These are phyloP conservation scores for Fusarium camptoceras DNA, from an alignment of 2,329 filamentous ascomycete species.

Conservation along the genomic window DNA sequence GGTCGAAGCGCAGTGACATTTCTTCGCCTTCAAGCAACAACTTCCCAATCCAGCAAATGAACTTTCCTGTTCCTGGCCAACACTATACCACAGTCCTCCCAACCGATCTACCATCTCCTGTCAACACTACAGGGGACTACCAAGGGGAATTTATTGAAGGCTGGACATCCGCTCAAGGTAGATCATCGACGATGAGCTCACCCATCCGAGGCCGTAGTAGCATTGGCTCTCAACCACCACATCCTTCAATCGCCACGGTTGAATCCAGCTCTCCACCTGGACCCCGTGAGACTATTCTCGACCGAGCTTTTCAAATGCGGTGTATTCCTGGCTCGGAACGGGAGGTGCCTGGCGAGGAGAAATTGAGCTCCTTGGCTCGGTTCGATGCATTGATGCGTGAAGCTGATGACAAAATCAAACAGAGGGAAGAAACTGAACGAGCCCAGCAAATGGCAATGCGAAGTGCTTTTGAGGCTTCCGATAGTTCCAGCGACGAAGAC, in stretches of 20 bases:
- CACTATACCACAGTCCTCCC: conserved; percentile 65
- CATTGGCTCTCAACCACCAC: conserved; percentile 62
- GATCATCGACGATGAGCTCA: conserved; percentile 68
- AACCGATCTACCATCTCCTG: conserved; percentile 67
- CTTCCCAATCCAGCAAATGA: conserved; percentile 54
- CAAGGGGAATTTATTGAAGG: conserved; percentile 69
- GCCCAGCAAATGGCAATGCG: conserved; percentile 53
- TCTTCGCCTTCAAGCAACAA: conserved; percentile 68
- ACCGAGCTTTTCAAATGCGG: conserved; percentile 72
- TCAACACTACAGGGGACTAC: conserved; percentile 65
- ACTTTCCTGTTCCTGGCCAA: conserved; percentile 56
- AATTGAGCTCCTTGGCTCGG: conserved; percentile 71
- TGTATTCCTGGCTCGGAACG: conserved; percentile 71
- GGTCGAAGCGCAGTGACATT: conserved; percentile 71
- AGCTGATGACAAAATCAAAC: conserved; percentile 63
- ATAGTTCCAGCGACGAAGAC: conserved; percentile 57
- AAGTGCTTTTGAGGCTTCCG: conserved; percentile 65
- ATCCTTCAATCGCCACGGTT: conserved; percentile 52
- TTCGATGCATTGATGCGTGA: conserved; percentile 76
- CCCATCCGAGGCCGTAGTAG: conserved; percentile 67
- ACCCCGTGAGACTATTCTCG: conserved; percentile 74
- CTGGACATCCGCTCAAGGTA: conserved; percentile 70
- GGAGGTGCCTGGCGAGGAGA: conserved; percentile 68
- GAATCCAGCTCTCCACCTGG: conserved; percentile 62
- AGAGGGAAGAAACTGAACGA: conserved; percentile 52